A percentile compares a stretch with the other conserved stretches of the same genome.
phyloP scores from a whole-genome alignment of 1,284 basidiomycete species.

The Cryptococcus sp. region DNA sequence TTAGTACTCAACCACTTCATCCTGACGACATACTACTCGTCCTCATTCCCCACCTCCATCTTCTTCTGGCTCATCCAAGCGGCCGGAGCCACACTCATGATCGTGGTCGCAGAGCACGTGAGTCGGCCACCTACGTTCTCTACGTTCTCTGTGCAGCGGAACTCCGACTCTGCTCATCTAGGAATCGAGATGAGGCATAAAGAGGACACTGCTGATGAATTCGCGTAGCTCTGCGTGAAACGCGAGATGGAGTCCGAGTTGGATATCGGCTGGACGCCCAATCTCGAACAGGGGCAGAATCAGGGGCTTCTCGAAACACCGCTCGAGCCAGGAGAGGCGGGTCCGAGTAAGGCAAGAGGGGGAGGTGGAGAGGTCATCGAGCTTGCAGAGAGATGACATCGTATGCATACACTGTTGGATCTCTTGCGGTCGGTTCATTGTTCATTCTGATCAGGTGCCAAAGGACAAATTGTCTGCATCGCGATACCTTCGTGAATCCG shows the following conservation, averaged over 20 bases:
- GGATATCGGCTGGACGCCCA: constrained; percentile 53
- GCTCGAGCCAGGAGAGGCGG: constrained; percentile 1
- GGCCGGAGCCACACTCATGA: constrained; percentile 69
- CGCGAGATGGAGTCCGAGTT: constrained; percentile 89
- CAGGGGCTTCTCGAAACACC: constrained; percentile 10
- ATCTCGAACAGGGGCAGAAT: constrained; percentile 14
- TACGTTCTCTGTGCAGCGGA: too few relatives aligned
- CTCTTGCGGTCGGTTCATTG: neutral
- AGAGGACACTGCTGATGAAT: neutral
- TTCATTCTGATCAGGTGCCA: neutral
- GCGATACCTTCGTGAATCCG: too few relatives aligned
- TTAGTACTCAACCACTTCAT: constrained; percentile 87
- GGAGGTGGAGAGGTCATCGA: constrained; percentile 32
- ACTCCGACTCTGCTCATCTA: neutral
- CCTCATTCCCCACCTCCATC: constrained; percentile 78
- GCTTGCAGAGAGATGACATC: constrained; percentile 24
- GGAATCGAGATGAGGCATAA: neutral
- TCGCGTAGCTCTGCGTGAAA: constrained; percentile 69
- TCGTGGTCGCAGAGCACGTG: constrained; percentile 80
- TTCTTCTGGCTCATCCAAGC: constrained; percentile 86
- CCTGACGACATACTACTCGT: constrained; percentile 87
- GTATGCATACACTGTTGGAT: neutral
- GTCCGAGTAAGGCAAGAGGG: constrained; percentile 9
- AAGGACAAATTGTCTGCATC: too few relatives aligned
- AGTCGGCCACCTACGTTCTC: too few relatives aligned